These are phyloP conservation scores for Cunninghamia lanceolata DNA, from an alignment of 75 land plant species.

Conservation along the genomic window DNA sequence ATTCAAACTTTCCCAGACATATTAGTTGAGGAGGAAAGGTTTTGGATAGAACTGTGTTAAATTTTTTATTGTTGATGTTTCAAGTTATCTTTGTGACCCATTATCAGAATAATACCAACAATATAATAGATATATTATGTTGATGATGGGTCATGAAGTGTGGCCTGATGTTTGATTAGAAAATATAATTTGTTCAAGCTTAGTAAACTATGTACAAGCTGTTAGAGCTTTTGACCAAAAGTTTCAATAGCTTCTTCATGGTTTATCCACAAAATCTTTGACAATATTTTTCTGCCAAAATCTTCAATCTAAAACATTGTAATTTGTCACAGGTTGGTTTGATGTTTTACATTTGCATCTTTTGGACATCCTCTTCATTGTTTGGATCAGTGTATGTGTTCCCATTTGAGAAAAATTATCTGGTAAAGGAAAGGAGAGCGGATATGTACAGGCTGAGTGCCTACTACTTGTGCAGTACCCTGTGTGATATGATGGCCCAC, in stretches of 20 bases:
- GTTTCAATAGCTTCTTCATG: background rate
- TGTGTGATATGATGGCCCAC: conserved; percentile 83
- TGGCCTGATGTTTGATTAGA: background rate
- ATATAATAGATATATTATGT: background rate
- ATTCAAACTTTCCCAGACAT: background rate
- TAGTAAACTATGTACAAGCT: background rate
- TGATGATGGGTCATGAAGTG: background rate
- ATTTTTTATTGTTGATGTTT: background rate
- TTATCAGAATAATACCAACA: background rate
- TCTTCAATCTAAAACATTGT: background rate
- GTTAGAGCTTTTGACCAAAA: background rate
- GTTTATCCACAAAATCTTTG: background rate
- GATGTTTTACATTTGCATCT: conserved; percentile 92
- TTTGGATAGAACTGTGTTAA: background rate
- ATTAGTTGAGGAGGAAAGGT: background rate
- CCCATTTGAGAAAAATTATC: conserved; percentile 72
- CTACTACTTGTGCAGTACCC: conserved; percentile 80
- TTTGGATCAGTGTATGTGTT: conserved; percentile 94
- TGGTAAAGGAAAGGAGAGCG: conserved; percentile 83
- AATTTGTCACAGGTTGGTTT: conserved; percentile 63
- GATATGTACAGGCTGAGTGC: conserved; percentile 97
- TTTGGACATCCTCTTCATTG: conserved; percentile 91
- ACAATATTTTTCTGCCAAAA: background rate
- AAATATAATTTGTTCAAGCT: background rate
- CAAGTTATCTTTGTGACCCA: background rate